Evolutionary conservation across 2,329 filamentous ascomycete species (phyloP), one percentile per base, ranked within the genome.

Genomic region (Hawksworthiomyces lignivorus): DNA sequence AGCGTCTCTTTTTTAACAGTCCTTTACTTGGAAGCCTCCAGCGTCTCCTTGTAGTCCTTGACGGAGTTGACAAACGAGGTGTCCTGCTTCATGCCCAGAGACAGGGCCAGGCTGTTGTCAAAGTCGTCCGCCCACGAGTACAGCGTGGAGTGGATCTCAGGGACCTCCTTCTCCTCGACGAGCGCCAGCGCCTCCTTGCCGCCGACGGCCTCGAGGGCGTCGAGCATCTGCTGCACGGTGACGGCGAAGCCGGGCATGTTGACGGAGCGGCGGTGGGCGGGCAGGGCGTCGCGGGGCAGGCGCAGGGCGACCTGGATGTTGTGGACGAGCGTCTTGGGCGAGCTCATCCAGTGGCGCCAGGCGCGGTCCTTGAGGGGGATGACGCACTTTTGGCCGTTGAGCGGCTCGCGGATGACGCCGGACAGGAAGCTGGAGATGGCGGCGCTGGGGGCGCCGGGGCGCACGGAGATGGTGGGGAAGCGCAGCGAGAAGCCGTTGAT

Each of bases 371-470:
- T 60, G 22, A 72, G 62, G 3, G 73, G 67, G 1, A 76, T 63
- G 0, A 66, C 50, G 24, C 64, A 70, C n/a, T 64, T 58, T 30
- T 65, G 56, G 11, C 73, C 73, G 14, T 55, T 49, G 20, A 75
- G 55, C 0, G 71, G 70, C 50, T 75, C 72, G 9, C 72, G 61
- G 35, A 75, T 70, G 50, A 75, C 73, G 4, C 72, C 71, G 5
- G 62, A 70, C 4, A 73, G 63, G 46, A 75, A 75, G 0, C 68
- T 71, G 2, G 68, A 72, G n/a, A 71, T 72, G 2, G 72, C 71
- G 1, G 70, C 68, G 4, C 70, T 72, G 0, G 72, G 71, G 12
- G 59, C 61, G 7, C 72, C 72, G 3, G 71, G 69, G 10, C 72
- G 62, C 7, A 75, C 62, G 33, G 68, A 65, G 40, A 75, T 65